Evolutionary conservation across 2,329 filamentous ascomycete species (phyloP), one percentile per base, ranked within the genome.

Genomic region (Niveomyces coronatus): DNA sequence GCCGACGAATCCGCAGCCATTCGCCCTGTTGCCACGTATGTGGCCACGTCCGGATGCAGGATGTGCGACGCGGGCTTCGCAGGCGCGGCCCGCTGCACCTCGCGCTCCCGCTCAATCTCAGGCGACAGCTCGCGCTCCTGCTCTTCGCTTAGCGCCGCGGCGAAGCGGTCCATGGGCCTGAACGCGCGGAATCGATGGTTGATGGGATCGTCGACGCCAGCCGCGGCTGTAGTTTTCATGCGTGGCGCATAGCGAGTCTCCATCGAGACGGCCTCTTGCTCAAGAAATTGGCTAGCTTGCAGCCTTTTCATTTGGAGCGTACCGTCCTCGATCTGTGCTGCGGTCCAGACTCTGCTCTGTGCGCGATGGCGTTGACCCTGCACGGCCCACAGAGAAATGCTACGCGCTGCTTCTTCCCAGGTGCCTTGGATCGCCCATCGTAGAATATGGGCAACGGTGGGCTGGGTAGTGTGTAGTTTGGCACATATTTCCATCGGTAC

Each of bases 101-200:
- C 57, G 1, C 65, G 58, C 47, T 85, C 74, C 19, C 68, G 56
- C 45, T 84, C 74, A 1, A 72, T 66, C 43, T 86, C 79, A 0
- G 75, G 76, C 0, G 74, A 64, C 0, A 85, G 58, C 44, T 85
- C 80, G 1, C 79, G 65, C 49, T 85, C 80, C 45, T 85, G 77
- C 42, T 85, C 81, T 47, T 84, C 77, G 3, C 71, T 57, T 0
- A 82, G 55, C 0, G 57, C 55, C 2, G 30, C 30, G 13, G 19
- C 30, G 3, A 19, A 19, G 15, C 19, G 17, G 10, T 10, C 30
- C 3, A 2, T 6, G 3, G 22, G 30, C 5, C 30, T 19, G 22
- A 31, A 31, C 30, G 19, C 30, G 5, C 4, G 9, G 30, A 17
- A 31, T 10, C 30, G 30, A 7, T 3, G 13, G 9, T 31, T n/a